Evolutionary conservation across 371 early-diverging fungal genomes (phyloP).

Genomic region (Mortierella sp.): DNA sequence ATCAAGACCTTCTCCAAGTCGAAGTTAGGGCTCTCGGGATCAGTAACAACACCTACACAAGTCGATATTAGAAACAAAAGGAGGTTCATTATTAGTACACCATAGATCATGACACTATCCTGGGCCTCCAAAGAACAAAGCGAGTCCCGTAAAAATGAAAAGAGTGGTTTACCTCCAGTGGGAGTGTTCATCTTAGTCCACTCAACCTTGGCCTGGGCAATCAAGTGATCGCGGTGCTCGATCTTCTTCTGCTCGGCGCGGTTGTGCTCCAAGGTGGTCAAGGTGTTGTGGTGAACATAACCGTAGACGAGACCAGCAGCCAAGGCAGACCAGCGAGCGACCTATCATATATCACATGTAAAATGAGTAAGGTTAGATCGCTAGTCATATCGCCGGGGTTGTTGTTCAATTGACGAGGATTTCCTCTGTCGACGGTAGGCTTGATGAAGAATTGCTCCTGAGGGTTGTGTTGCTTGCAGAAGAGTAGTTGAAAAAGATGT

Average conservation of each 20-base stretch:
- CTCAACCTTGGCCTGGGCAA: constrained; percentile 79
- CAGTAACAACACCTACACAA: constrained; percentile 60
- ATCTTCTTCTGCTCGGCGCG: constrained; percentile 72
- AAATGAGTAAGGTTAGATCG: not conserved
- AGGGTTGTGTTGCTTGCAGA: not conserved
- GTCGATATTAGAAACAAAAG: not conserved
- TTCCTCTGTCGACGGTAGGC: not conserved
- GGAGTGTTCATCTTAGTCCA: constrained; percentile 73
- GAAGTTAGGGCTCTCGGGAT: constrained; percentile 75
- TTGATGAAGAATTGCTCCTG: not conserved
- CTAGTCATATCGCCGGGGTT: not conserved
- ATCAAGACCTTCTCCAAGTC: constrained; percentile 74
- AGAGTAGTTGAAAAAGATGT: not conserved
- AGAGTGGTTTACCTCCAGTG: constrained; percentile 42
- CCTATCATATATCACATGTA: constrained; percentile 59
- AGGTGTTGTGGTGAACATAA: constrained; percentile 74
- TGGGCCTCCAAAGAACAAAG: not conserved
- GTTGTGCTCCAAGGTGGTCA: constrained; percentile 72
- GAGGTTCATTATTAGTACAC: too few relatives aligned
- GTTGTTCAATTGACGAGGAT: not conserved
- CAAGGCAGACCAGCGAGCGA: constrained; percentile 85
- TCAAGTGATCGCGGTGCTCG: constrained; percentile 76
- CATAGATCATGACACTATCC: not conserved
- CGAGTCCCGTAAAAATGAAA: not conserved
- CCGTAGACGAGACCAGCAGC: constrained; percentile 82